Evolutionary conservation across 805 yeast genomes (phyloP).

Genomic region (Yarrowia bubula): DNA sequence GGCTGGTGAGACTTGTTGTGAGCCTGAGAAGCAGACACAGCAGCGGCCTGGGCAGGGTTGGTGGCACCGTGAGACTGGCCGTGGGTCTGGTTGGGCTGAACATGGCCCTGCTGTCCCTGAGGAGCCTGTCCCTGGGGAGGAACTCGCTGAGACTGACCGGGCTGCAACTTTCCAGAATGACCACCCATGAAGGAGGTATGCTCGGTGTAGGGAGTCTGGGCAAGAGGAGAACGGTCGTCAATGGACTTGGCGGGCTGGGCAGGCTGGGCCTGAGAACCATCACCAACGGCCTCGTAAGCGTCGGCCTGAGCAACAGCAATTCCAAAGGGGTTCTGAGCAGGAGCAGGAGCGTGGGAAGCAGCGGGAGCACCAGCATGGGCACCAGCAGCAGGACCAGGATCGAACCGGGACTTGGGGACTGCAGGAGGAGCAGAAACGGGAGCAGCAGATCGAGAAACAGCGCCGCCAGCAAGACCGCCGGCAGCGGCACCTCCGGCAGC

Average conservation of each 20-base stretch:
- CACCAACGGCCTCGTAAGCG: neutral
- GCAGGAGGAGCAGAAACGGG: neutral
- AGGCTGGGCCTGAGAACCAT: slow-evolving; percentile 8
- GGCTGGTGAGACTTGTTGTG: slow-evolving; percentile 7
- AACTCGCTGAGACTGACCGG: neutral
- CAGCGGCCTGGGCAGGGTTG: slow-evolving; percentile 5
- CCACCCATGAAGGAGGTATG: neutral
- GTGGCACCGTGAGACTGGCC: neutral
- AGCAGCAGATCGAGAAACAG: slow-evolving; percentile 5
- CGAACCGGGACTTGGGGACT: slow-evolving; percentile 16
- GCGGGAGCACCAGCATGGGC: neutral
- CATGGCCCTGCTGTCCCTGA: neutral
- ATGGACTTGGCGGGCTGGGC: slow-evolving; percentile 21
- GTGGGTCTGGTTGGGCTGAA: slow-evolving; percentile 6
- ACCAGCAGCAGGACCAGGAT: slow-evolving; percentile 1
- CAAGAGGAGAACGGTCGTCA: neutral
- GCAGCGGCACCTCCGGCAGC: neutral
- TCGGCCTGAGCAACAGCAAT: slow-evolving; percentile 18
- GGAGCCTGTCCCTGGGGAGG: neutral
- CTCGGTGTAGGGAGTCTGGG: slow-evolving; percentile 14
- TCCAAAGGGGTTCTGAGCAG: neutral
- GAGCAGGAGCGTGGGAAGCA: neutral
- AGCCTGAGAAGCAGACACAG: neutral
- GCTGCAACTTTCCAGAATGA: neutral
- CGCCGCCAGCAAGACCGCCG: neutral